phyloP scores from a whole-genome alignment of 352 stramenopile species.

The Globisporangium yorkense region DNA sequence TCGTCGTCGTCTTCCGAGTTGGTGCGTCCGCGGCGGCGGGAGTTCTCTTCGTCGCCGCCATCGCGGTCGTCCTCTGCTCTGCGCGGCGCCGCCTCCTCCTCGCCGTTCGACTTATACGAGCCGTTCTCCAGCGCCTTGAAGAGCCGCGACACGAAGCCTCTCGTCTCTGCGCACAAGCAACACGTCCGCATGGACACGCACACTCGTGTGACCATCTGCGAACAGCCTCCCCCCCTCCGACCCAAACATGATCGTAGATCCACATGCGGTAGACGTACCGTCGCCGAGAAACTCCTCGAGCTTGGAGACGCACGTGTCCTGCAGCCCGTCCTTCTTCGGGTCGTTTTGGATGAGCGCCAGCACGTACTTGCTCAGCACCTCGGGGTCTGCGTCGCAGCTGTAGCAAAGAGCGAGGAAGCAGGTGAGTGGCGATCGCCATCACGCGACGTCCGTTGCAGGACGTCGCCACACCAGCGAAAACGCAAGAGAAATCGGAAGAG shows the following conservation, averaged over 20 bases:
- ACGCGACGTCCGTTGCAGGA: background rate
- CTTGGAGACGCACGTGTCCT: constrained; percentile 68
- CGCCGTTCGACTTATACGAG: constrained; percentile 40
- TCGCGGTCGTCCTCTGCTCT: constrained; percentile 1
- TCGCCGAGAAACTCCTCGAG: constrained; percentile 84
- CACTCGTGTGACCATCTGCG: background rate
- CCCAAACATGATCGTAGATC: background rate
- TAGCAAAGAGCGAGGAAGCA: background rate
- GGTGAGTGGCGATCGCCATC: background rate
- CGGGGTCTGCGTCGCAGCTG: constrained; percentile 82
- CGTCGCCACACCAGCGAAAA: background rate
- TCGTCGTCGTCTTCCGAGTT: constrained; percentile 55
- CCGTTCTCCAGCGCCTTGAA: constrained; percentile 62
- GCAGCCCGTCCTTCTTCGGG: constrained; percentile 59
- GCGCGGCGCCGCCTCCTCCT: constrained; percentile 11
- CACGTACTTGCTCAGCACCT: constrained; percentile 86
- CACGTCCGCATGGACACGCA: background rate
- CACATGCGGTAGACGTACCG: constrained; percentile 26
- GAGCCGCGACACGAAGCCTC: constrained; percentile 60
- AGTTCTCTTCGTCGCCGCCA: constrained; percentile 18
- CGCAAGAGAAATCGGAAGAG: background rate
- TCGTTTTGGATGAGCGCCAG: constrained; percentile 81
- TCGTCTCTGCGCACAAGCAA: constrained; percentile 38
- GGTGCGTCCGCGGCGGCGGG: constrained; percentile 26
- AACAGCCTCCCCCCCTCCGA: background rate